phyloP scores from a whole-genome alignment of 108 stramenopile genomes.

The Seminavis robusta region DNA sequence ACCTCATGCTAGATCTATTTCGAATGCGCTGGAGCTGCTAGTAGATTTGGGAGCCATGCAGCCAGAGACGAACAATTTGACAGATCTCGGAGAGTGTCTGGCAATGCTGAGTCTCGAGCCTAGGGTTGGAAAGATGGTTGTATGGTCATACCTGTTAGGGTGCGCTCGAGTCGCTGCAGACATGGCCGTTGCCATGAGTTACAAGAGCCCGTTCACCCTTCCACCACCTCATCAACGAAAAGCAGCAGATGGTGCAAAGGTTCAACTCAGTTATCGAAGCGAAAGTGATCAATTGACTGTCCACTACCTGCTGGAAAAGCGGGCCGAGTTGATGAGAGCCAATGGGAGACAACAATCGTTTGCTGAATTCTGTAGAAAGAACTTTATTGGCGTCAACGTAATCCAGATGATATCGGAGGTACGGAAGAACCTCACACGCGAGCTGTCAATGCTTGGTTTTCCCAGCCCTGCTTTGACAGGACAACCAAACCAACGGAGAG shows the following conservation, averaged over 20 bases:
- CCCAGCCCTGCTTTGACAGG: no score
- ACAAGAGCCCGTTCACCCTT: slow-evolving; percentile 63
- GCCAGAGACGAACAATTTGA: slow-evolving; percentile 70
- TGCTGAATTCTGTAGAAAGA: slow-evolving; percentile 53
- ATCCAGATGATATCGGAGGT: slow-evolving; percentile 67
- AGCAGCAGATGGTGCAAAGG: slow-evolving; percentile 47
- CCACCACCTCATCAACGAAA: slow-evolving; percentile 50
- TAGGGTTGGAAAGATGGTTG: slow-evolving; percentile 72
- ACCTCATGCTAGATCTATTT: slow-evolving; percentile 56
- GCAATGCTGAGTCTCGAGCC: slow-evolving; percentile 60
- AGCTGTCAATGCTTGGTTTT: slow-evolving; percentile 54
- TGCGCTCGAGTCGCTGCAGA: slow-evolving; percentile 45
- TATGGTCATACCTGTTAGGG: slow-evolving; percentile 65
- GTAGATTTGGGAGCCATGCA: slow-evolving; percentile 73
- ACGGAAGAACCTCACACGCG: slow-evolving; percentile 47
- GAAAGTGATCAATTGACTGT: slow-evolving; percentile 74
- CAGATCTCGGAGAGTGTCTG: slow-evolving; percentile 61
- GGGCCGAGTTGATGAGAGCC: slow-evolving; percentile 44
- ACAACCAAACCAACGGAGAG: no score
- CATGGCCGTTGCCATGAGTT: slow-evolving; percentile 66
- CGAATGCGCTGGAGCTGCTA: slow-evolving; percentile 69
- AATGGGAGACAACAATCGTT: slow-evolving; percentile 17
- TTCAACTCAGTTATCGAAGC: slow-evolving; percentile 44
- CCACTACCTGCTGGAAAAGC: slow-evolving; percentile 45
- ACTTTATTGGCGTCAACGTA: slow-evolving; percentile 49